Evolutionary conservation across 495 filamentous ascomycete species (phyloP).

Genomic region (Sordaria brevicollis): DNA sequence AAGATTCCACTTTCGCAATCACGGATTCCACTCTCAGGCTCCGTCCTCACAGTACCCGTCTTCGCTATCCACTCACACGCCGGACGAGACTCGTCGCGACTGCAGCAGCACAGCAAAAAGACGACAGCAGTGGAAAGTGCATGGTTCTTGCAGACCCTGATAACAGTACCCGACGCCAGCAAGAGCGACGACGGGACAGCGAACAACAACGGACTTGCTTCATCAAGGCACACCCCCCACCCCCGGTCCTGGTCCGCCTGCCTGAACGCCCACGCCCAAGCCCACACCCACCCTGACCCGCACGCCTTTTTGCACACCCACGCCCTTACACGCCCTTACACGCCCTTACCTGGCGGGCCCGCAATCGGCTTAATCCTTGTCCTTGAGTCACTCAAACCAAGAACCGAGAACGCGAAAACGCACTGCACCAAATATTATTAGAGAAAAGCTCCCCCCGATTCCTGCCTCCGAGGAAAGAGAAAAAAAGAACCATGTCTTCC

Average conservation of each 20-base stretch:
- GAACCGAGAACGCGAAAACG: slow-evolving; percentile 13
- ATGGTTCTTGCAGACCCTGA: neutral
- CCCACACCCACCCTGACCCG: neutral
- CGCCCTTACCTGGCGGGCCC: slow-evolving; percentile 9
- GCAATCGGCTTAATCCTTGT: slow-evolving; percentile 18
- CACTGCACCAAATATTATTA: slow-evolving; percentile 12
- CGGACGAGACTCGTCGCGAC: neutral
- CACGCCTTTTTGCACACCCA: neutral
- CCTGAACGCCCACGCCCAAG: neutral
- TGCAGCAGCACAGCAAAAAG: too few relatives aligned
- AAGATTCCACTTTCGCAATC: neutral
- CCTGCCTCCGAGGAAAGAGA: slow-evolving; percentile 10
- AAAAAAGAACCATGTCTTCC: slow-evolving; percentile 13
- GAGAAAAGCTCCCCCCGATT: slow-evolving; percentile 1
- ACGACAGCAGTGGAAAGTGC: too few relatives aligned
- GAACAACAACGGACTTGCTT: neutral
- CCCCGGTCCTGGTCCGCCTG: neutral
- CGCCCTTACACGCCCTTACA: neutral
- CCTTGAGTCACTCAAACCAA: slow-evolving; percentile 21
- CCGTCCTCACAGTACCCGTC: neutral
- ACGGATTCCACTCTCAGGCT: neutral
- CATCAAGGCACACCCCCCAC: slow-evolving; percentile 7
- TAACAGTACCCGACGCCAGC: neutral
- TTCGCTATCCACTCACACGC: neutral
- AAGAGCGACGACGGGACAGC: too few relatives aligned